phyloP scores from a whole-genome alignment of 306 rosid genomes.

The Coriaria nepalensis region DNA sequence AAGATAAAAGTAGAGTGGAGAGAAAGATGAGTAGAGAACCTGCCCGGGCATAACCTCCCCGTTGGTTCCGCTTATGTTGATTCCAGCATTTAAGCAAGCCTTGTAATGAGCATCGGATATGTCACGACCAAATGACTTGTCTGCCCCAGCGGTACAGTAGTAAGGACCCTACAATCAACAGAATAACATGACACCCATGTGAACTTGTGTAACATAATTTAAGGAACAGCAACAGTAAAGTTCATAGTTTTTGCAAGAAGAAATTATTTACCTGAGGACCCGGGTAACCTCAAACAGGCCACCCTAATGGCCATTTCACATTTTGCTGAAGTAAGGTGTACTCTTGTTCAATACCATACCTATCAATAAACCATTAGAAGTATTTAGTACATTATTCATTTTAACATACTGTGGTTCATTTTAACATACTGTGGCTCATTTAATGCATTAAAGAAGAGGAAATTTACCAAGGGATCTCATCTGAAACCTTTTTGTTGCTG shows the following conservation, averaged over 20 bases:
- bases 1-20: slow-evolving; percentile 6
- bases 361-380: slow-evolving; percentile 10
- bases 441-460: slow-evolving; percentile 1
- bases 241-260: not conserved
- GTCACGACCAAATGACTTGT: slow-evolving; percentile 97
- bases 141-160: slow-evolving; percentile 90
- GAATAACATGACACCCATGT: not conserved
- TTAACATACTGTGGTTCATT: not conserved
- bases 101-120: slow-evolving; percentile 98
- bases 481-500: slow-evolving; percentile 55
- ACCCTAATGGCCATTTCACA: slow-evolving; percentile 96
- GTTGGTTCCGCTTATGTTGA: slow-evolving; percentile 92
- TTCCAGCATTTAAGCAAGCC: slow-evolving; percentile 96
- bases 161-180: slow-evolving; percentile 68
- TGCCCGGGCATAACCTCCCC: slow-evolving; percentile 99
- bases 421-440: not conserved
- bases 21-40: slow-evolving; percentile 33
- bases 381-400: not conserved
- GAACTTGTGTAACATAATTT: not conserved
- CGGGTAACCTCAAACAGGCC: slow-evolving; percentile 97
- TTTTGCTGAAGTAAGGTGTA: slow-evolving; percentile 84
- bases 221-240: not conserved
- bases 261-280: slow-evolving; percentile 91
- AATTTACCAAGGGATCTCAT: slow-evolving; percentile 75
- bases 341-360: slow-evolving; percentile 98